Conservation (phyloP, 225 moss, liverwort and hornwort genomes). For the Marchantia paleacea region DNA sequence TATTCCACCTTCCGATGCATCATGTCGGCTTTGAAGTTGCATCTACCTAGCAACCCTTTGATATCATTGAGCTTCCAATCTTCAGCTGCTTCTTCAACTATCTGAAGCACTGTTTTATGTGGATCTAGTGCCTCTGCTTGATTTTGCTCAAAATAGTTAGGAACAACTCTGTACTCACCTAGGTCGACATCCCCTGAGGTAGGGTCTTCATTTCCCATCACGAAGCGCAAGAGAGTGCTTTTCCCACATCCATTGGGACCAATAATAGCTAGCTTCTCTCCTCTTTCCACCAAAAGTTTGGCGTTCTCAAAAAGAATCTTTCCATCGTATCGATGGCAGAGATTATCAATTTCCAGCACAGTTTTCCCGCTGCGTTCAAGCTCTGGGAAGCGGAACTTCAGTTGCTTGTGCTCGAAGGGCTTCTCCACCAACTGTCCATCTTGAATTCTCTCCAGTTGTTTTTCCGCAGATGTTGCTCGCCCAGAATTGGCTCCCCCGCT, state of each 20-base stretch:
- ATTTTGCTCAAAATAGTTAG: slow-evolving; percentile 97
- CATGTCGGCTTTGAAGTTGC: slow-evolving; percentile 96
- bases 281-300: slow-evolving; percentile 77
- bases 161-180: slow-evolving; percentile 78
- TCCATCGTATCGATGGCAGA: slow-evolving; percentile 58
- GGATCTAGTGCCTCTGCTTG: slow-evolving; percentile 89
- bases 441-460: slow-evolving; percentile 93
- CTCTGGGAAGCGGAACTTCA: slow-evolving; percentile 90
- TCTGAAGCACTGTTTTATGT: slow-evolving; percentile 74
- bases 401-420: slow-evolving; percentile 81
- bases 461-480: slow-evolving; percentile 91
- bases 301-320: slow-evolving; percentile 79
- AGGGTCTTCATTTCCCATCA: slow-evolving; percentile 58
- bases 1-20: slow-evolving; percentile 77
- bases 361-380: slow-evolving; percentile 85
- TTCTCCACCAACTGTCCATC: slow-evolving; percentile 80
- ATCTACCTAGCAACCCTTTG: slow-evolving; percentile 92
- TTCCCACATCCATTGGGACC: slow-evolving; percentile 98
- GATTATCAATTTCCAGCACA: slow-evolving; percentile 62
- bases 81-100: slow-evolving; percentile 87
- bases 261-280: slow-evolving; percentile 91
- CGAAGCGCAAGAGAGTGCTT: slow-evolving; percentile 79
- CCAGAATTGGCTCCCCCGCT: slow-evolving; percentile 93
- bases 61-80: slow-evolving; percentile 95
- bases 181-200: slow-evolving; percentile 68